These are phyloP conservation scores for Cladosporium sphaerospermum DNA, from an alignment of 2,329 filamentous ascomycete species.

Conservation along the genomic window DNA sequence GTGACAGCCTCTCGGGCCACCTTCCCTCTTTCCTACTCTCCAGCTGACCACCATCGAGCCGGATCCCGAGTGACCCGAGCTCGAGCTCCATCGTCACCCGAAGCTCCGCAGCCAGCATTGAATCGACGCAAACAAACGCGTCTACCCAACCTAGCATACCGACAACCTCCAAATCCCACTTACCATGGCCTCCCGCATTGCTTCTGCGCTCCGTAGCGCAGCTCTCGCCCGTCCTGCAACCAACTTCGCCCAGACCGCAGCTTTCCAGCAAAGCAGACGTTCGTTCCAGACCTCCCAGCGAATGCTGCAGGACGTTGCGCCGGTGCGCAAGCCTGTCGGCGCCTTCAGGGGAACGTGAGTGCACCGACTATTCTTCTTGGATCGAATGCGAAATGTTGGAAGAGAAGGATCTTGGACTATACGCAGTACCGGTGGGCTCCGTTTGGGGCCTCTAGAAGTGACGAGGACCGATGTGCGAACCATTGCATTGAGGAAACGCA, in stretches of 20 bases:
- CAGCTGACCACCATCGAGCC: no score
- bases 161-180: background rate
- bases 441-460: no score
- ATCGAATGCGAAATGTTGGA: background rate
- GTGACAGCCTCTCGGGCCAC: no score
- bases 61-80: no score
- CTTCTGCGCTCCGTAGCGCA: conserved; percentile 33
- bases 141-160: background rate
- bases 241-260: conserved; percentile 10
- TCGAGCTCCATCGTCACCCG: no score
- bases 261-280: conserved; percentile 12
- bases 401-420: background rate
- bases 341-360: conserved; percentile 68
- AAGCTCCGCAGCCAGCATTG: no score
- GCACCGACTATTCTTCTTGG: background rate
- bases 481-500: background rate
- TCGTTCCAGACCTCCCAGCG: conserved; percentile 33
- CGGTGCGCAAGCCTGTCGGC: conserved; percentile 60
- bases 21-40: no score
- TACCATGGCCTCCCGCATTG: conserved; percentile 41
- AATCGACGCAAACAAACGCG: background rate
- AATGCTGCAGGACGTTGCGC: conserved; percentile 27
- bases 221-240: conserved; percentile 15
- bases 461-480: no score
- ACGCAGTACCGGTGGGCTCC: background rate